Evolutionary conservation across 495 filamentous ascomycete species (phyloP).

Genomic region (Ascobolus immersus): DNA sequence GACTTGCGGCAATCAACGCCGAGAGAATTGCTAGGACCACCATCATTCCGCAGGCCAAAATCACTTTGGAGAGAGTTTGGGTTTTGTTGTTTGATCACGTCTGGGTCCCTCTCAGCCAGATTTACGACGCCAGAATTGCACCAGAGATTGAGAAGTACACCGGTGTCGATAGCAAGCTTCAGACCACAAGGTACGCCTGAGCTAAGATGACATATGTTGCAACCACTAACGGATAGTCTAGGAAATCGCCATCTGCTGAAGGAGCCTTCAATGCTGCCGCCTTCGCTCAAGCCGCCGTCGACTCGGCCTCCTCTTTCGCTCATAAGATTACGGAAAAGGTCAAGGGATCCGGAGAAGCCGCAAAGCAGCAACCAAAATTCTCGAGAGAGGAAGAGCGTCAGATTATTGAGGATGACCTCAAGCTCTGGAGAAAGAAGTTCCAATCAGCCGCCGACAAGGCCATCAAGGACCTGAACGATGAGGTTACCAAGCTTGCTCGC

Average conservation of each 20-base stretch:
- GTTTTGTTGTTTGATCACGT: too few species aligned
- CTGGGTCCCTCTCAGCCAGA: too few species aligned
- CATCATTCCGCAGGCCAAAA: too few species aligned
- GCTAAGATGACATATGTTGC: too few species aligned
- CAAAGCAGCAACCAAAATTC: slow-evolving; percentile 20
- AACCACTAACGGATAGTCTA: slow-evolving; percentile 2
- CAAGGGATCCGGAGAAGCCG: slow-evolving; percentile 3
- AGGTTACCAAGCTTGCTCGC: slow-evolving; percentile 54
- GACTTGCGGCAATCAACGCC: slow-evolving; percentile 31
- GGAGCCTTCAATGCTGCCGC: slow-evolving; percentile 6
- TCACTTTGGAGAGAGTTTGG: too few species aligned
- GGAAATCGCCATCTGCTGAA: slow-evolving; percentile 7
- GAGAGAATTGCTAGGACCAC: slow-evolving; percentile 42
- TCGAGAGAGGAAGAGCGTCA: slow-evolving; percentile 28
- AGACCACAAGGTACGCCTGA: too few species aligned
- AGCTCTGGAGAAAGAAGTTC: slow-evolving; percentile 66
- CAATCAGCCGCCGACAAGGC: slow-evolving; percentile 57
- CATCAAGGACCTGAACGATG: slow-evolving; percentile 37
- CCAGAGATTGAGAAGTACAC: too few species aligned
- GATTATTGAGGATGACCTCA: slow-evolving; percentile 51
- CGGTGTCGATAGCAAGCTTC: too few species aligned
- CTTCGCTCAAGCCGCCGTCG: slow-evolving; percentile 1
- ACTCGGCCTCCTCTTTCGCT: slow-evolving; percentile 4
- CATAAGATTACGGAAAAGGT: slow-evolving; percentile 1
- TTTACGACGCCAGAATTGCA: too few species aligned